Evolutionary conservation across 1,284 basidiomycete species (phyloP), one percentile per base, ranked within the genome.

Genomic region (Stygiomarasmius scandens): DNA sequence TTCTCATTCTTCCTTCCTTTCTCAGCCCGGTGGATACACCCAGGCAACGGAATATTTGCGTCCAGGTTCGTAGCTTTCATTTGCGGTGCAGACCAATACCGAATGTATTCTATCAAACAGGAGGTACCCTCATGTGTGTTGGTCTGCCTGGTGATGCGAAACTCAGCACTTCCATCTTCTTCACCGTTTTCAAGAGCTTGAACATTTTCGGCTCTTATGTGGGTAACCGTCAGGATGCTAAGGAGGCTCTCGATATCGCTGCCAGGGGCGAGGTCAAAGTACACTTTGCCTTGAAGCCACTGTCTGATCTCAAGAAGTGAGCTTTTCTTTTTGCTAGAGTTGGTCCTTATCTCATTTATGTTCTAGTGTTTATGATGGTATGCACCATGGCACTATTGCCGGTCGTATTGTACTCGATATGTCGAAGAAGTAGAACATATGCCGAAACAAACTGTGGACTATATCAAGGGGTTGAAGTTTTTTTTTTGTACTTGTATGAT

Each of bases 181-280:
- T 82, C 75, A 89, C 85, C 2, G 89, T 91, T 23, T 80, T 84
- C 71, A 85, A 87, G 72, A 81, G 77, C 64, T 86, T 90, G 62
- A 81, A 76, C 56, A 86, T 93, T 67, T 76, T 86, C 52, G 90
- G 90, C 6, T 88, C 86, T 2, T 93, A 92, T 67, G 89, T 94
- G 52, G 91, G 81, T 16, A 88, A 87, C 66, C 79, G 89, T 46
- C 87, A 90, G 66, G 91, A 93, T 65, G 82, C 89, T 8, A 67
- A 78, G 16, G 91, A 94, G 67, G 88, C 92, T 1, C 71, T 93
- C 25, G 79, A 83, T 1, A 84, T 93, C 27, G 92, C 89, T 6
- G 83, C 88, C 0, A 67, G 75, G 8, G 91, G 90, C 14, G 80
- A 82, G 49, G 87, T 92, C 52, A 86, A 82, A 67, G 84, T 84